These are phyloP conservation scores for Citrus inodora DNA, from an alignment of 345 rosid species.

Conservation along the genomic window DNA sequence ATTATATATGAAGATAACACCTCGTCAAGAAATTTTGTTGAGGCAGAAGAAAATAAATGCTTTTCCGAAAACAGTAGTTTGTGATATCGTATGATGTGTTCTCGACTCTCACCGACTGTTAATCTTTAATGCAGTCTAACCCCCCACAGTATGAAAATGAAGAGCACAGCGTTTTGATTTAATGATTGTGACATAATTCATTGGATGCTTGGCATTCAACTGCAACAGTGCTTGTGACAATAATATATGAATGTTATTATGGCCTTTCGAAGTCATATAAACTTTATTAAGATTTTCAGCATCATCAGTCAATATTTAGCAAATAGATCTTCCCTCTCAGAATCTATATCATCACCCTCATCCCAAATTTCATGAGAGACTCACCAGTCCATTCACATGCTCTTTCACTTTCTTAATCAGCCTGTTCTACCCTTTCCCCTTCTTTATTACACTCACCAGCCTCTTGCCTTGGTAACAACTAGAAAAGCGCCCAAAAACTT, in stretches of 20 bases:
- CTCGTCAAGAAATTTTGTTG: background rate
- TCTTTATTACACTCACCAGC: constrained; percentile 40
- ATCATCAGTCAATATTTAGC: background rate
- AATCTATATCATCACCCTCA: background rate
- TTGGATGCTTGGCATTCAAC: background rate
- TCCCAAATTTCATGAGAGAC: constrained; percentile 27
- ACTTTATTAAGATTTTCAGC: background rate
- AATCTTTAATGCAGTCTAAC: background rate
- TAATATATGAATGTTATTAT: background rate
- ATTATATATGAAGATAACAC: background rate
- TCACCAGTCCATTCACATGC: constrained; percentile 45
- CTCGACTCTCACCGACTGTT: background rate
- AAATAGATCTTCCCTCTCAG: background rate
- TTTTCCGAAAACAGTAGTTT: background rate
- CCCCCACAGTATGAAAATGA: background rate
- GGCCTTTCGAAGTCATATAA: background rate
- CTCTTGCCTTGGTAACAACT: constrained; percentile 28
- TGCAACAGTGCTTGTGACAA: background rate
- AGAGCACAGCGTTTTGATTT: background rate
- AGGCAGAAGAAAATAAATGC: background rate
- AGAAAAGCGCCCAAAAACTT: background rate
- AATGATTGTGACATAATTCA: background rate
- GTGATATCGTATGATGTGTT: background rate
- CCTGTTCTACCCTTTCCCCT: constrained; percentile 2
- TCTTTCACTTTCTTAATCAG: constrained; percentile 7